Conservation (phyloP, 2,329 filamentous ascomycete genomes). For the Pseudogymnoascus sp. region DNA sequence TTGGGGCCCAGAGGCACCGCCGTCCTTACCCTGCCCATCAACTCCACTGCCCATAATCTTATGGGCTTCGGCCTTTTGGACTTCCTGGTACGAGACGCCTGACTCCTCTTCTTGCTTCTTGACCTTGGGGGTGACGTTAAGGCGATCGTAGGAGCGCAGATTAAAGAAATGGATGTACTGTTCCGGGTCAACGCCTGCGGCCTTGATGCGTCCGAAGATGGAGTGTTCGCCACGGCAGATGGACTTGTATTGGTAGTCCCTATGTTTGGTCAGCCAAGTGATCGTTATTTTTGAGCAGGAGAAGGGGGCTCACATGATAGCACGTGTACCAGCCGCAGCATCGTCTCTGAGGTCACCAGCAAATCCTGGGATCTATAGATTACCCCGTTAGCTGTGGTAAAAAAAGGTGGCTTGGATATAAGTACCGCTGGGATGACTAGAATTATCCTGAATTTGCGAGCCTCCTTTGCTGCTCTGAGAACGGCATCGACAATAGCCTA, state of each 20-base stretch:
- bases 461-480: slow-evolving; percentile 71
- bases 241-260: slow-evolving; percentile 92
- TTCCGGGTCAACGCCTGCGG: slow-evolving; percentile 66
- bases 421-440: slow-evolving; percentile 67
- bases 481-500: slow-evolving; percentile 82
- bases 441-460: slow-evolving; percentile 83
- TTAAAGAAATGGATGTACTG: slow-evolving; percentile 93
- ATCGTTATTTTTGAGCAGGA: slow-evolving; percentile 28
- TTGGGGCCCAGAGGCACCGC: slow-evolving; percentile 16
- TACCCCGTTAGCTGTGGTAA: neutral
- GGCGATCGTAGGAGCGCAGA: slow-evolving; percentile 80
- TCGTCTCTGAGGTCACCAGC: slow-evolving; percentile 81
- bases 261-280: neutral
- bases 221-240: slow-evolving; percentile 88
- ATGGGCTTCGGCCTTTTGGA: slow-evolving; percentile 81
- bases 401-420: neutral
- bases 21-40: slow-evolving; percentile 46
- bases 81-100: slow-evolving; percentile 75
- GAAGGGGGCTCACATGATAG: slow-evolving; percentile 57
- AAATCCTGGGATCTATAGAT: slow-evolving; percentile 67
- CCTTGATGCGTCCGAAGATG: slow-evolving; percentile 72
- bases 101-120: slow-evolving; percentile 71
- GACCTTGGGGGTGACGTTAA: slow-evolving; percentile 73
- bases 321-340: slow-evolving; percentile 76
- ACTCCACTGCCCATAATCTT: slow-evolving; percentile 75